Base-by-base conservation (phyloP, 331 rosid species). In the Spiraea crenata region DNA sequence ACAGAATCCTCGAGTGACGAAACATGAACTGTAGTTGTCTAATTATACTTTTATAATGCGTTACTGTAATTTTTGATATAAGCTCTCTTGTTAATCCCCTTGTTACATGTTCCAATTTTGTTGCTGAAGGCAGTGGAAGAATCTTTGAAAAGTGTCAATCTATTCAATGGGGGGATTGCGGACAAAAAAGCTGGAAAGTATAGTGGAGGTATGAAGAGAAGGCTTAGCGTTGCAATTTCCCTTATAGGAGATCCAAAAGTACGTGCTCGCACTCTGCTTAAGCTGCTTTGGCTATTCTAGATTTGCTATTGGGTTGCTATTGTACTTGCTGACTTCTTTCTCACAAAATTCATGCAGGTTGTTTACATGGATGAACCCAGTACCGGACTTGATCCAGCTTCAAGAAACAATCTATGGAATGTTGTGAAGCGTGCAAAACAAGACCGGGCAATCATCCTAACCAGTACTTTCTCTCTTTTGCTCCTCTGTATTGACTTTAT, bases 341-440 rank as follows among this genome's bases (percentile, higher is more conserved):
- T 25, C 31, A 46, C 46, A 56, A 60, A 20, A 14, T 45, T 9
- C 45, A 44, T 31, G 34, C 39, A 83, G 99, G 97, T 93, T 74
- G 99, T 93, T 74, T 91, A 93, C 77, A 91, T 93, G 99, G 99
- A 93, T 74, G 99, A 95, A 74, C 99, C 99, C 40, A 95, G 99
- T 67, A 87, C 93, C 4, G 97, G 97, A 39, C 81, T 95, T 44
- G 97, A 95, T 72, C 99, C 97, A 60, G 99, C 99, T 63, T 95
- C 99, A 64, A 89, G 96, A 84, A 89, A 86, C 74, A 89, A 65
- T 77, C 78, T 95, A 62, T 95, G 99, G 99, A 95, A 85, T 71
- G 96, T 87, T 48, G 82, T 95, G 59, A 95, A 89, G 79, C 89
- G 83, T 44, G 97, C 96, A 52, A 95, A 91, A 79, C 95, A 71